phyloP scores from a whole-genome alignment of 176 grass and related monocot species.

The Bromus sterilis region DNA sequence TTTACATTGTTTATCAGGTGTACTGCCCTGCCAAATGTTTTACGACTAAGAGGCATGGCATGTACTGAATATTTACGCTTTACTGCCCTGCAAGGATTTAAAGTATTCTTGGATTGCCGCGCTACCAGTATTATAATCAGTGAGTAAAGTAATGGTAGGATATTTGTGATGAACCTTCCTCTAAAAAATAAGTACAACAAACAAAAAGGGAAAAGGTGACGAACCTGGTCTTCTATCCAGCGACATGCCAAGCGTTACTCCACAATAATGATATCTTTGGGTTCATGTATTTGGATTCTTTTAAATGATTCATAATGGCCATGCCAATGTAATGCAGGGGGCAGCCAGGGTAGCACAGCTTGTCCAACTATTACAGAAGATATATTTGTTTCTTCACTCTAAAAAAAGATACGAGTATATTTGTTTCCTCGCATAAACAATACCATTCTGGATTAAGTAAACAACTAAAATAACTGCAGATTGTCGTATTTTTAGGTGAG shows the following conservation, averaged over 20 bases:
- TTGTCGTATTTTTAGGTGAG: neutral
- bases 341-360: neutral
- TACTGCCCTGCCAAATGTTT: too few species aligned
- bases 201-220: neutral
- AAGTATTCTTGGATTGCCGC: neutral
- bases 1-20: slow-evolving; percentile 1
- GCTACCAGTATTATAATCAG: neutral
- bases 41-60: slow-evolving; percentile 24
- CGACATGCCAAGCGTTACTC: neutral
- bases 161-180: neutral
- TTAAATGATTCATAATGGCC: neutral
- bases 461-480: neutral
- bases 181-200: neutral
- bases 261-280: slow-evolving; percentile 1
- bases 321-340: neutral
- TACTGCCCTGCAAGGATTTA: slow-evolving; percentile 1
- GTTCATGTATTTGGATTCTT: neutral
- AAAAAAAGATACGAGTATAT: too few species aligned
- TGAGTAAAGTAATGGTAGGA: slow-evolving; percentile 1
- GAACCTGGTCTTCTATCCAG: neutral
- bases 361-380: neutral
- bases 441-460: neutral
- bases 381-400: neutral
- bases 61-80: slow-evolving; percentile 14
- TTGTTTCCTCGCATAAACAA: neutral